Percentiles rank a stretch among this genome's conserved stretches.
Evolutionary conservation across 495 filamentous ascomycete species (phyloP).

Genomic region (Penicillium turbatum): DNA sequence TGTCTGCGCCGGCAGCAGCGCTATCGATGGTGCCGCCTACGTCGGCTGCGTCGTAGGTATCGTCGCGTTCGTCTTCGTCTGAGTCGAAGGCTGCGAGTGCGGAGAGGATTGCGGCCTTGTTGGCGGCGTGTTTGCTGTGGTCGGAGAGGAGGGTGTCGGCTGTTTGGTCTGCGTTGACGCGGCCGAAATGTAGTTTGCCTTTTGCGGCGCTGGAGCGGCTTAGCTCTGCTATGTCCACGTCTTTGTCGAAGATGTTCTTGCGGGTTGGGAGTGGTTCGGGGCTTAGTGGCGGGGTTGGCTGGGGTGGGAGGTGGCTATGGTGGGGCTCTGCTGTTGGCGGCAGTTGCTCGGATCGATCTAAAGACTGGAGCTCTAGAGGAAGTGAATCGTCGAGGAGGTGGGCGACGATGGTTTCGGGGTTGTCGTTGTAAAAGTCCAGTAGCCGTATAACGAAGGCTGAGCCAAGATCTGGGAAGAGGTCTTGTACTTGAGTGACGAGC

Average conservation of each 20-base stretch:
- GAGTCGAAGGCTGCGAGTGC: slow-evolving; percentile 88
- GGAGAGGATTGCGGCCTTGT: slow-evolving; percentile 86
- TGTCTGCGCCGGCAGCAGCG: slow-evolving; percentile 37
- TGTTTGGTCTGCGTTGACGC: slow-evolving; percentile 55
- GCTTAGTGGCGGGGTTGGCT: slow-evolving; percentile 36
- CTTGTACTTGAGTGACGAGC: slow-evolving; percentile 80
- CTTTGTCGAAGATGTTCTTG: slow-evolving; percentile 66
- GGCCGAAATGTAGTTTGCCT: slow-evolving; percentile 70
- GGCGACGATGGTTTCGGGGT: slow-evolving; percentile 74
- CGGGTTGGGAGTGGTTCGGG: slow-evolving; percentile 32
- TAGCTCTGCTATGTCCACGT: slow-evolving; percentile 77
- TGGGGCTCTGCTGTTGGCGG: slow-evolving; percentile 18
- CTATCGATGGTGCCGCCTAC: slow-evolving; percentile 82
- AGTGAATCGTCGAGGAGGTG: slow-evolving; percentile 82
- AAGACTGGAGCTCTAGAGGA: slow-evolving; percentile 45
- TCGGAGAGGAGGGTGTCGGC: slow-evolving; percentile 59
- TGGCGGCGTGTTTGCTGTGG: slow-evolving; percentile 50
- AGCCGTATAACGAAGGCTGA: slow-evolving; percentile 75
- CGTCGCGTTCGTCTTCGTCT: slow-evolving; percentile 95
- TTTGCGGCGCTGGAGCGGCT: slow-evolving; percentile 40
- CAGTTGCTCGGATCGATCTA: slow-evolving; percentile 42
- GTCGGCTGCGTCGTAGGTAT: slow-evolving; percentile 90
- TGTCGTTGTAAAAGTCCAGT: slow-evolving; percentile 71
- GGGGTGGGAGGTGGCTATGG: slow-evolving; percentile 25
- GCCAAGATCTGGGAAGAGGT: slow-evolving; percentile 88